These are phyloP conservation scores for Nigrograna mackinnonii DNA, from an alignment of 2,329 filamentous ascomycete species.

Conservation along the genomic window DNA sequence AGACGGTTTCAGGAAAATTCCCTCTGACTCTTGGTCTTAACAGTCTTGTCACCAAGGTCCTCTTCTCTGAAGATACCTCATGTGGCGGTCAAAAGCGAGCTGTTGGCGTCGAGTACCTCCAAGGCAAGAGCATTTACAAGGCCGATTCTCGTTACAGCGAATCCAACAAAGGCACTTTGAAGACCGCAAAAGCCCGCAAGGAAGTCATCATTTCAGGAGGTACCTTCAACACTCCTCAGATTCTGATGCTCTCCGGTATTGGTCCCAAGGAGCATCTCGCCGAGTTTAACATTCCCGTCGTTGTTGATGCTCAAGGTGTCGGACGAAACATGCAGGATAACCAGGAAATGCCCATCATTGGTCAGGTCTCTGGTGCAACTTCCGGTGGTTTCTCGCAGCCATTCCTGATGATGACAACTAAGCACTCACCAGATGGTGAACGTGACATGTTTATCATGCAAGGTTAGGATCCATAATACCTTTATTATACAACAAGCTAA, in stretches of 20 bases:
- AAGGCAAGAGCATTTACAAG: slow-evolving; percentile 45
- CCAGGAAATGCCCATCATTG: slow-evolving; percentile 47
- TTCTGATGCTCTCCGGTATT: slow-evolving; percentile 66
- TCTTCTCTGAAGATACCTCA: slow-evolving; percentile 32
- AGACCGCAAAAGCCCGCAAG: slow-evolving; percentile 40
- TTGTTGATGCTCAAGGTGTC: slow-evolving; percentile 61
- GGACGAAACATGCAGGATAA: slow-evolving; percentile 68
- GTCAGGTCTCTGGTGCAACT: slow-evolving; percentile 7
- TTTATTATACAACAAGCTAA: too few relatives aligned
- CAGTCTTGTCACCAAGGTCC: slow-evolving; percentile 44
- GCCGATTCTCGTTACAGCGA: slow-evolving; percentile 44
- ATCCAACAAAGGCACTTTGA: slow-evolving; percentile 25
- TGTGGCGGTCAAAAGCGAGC: slow-evolving; percentile 51
- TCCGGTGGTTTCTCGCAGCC: slow-evolving; percentile 16
- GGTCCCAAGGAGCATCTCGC: slow-evolving; percentile 58
- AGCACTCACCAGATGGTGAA: slow-evolving; percentile 19
- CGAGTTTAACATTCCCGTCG: slow-evolving; percentile 54
- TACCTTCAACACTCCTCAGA: slow-evolving; percentile 64
- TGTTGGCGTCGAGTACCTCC: slow-evolving; percentile 47
- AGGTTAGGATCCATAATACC: too few relatives aligned
- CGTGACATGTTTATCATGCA: slow-evolving; percentile 29
- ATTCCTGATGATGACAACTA: slow-evolving; percentile 23
- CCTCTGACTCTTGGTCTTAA: slow-evolving; percentile 33
- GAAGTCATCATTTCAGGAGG: slow-evolving; percentile 42
- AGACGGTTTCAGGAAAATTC: slow-evolving; percentile 45